Evolutionary conservation across 1,284 basidiomycete species (phyloP).

Genomic region (Cryptococcus maquisensis): DNA sequence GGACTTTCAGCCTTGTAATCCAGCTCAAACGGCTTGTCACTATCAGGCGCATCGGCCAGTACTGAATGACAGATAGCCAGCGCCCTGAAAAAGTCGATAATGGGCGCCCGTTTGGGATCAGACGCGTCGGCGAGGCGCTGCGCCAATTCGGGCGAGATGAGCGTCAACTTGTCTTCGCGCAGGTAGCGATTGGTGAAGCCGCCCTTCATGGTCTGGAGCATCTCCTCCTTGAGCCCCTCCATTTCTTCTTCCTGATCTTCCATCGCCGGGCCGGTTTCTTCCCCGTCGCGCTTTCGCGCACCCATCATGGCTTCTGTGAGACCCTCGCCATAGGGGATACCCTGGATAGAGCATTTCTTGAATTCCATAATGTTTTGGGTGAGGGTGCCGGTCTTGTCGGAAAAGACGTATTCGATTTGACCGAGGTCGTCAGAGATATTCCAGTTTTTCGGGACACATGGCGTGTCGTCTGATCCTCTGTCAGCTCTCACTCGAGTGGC

Average conservation of each 20-base stretch:
- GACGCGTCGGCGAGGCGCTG: constrained; percentile 64
- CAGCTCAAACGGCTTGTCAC: constrained; percentile 62
- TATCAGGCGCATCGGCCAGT: constrained; percentile 65
- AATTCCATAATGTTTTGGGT: constrained; percentile 99
- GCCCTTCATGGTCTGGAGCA: constrained; percentile 70
- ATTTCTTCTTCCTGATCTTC: constrained; percentile 67
- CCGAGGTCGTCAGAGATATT: constrained; percentile 97
- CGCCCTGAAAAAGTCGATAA: constrained; percentile 84
- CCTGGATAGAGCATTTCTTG: constrained; percentile 87
- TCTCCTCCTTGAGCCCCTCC: constrained; percentile 63
- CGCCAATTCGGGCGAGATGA: constrained; percentile 80
- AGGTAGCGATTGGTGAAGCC: constrained; percentile 87
- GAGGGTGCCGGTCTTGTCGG: constrained; percentile 94
- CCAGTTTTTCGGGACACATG: constrained; percentile 95
- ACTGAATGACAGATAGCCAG: constrained; percentile 90
- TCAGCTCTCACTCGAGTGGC: background rate
- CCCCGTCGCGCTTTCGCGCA: constrained; percentile 76
- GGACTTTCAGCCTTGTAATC: constrained; percentile 90
- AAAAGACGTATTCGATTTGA: constrained; percentile 97
- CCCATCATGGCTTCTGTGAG: constrained; percentile 93
- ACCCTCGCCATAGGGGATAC: constrained; percentile 83
- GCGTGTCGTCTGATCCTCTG: constrained; percentile 58
- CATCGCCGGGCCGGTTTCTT: constrained; percentile 60
- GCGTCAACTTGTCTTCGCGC: constrained; percentile 74
- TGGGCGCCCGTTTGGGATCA: constrained; percentile 61